These are phyloP conservation scores for Arthrobotrys entomopaga DNA, from an alignment of 2,329 filamentous ascomycete genomes.

Conservation along the genomic window DNA sequence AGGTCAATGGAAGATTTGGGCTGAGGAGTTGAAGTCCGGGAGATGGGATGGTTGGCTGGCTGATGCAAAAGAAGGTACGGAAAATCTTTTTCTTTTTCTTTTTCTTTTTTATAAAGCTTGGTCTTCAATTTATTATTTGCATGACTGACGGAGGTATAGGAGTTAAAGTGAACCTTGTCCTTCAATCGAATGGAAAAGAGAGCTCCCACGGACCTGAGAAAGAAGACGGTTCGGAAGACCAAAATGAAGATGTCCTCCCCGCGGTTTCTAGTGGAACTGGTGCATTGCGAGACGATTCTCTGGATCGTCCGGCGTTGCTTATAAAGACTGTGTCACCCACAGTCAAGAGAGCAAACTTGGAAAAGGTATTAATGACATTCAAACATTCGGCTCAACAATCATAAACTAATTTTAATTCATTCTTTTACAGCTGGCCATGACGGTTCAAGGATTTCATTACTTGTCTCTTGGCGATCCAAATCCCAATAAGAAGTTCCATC, in stretches of 20 bases:
- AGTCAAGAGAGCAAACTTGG: slow-evolving; percentile 90
- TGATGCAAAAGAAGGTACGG: slow-evolving; percentile 57
- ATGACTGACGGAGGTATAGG: slow-evolving; percentile 27
- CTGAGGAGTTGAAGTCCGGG: slow-evolving; percentile 83
- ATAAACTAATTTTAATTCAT: slow-evolving; percentile 4
- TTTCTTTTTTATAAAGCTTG: too few relatives aligned
- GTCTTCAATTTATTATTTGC: background rate
- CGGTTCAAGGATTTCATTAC: slow-evolving; percentile 69
- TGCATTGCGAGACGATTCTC: slow-evolving; percentile 87
- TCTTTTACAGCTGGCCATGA: slow-evolving; percentile 57
- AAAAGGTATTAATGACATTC: slow-evolving; percentile 64
- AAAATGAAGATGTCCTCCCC: slow-evolving; percentile 94
- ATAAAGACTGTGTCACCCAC: slow-evolving; percentile 99
- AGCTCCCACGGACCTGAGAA: slow-evolving; percentile 20
- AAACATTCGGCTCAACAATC: too few relatives aligned
- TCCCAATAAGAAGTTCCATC: slow-evolving; percentile 93
- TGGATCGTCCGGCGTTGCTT: slow-evolving; percentile 88
- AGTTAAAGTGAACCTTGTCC: slow-evolving; percentile 44
- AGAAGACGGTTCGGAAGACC: slow-evolving; percentile 72
- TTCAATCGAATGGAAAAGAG: slow-evolving; percentile 40
- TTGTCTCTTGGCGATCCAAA: slow-evolving; percentile 96
- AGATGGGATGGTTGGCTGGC: slow-evolving; percentile 81
- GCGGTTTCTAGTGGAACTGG: slow-evolving; percentile 83
- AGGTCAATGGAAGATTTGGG: slow-evolving; percentile 84
- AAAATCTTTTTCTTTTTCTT: too few relatives aligned